Percentiles rank a stretch among this genome's conserved stretches.
These are phyloP conservation scores for Taiwanofungus camphoratus DNA, from an alignment of 1,284 basidiomycete genomes.

Conservation along the genomic window DNA sequence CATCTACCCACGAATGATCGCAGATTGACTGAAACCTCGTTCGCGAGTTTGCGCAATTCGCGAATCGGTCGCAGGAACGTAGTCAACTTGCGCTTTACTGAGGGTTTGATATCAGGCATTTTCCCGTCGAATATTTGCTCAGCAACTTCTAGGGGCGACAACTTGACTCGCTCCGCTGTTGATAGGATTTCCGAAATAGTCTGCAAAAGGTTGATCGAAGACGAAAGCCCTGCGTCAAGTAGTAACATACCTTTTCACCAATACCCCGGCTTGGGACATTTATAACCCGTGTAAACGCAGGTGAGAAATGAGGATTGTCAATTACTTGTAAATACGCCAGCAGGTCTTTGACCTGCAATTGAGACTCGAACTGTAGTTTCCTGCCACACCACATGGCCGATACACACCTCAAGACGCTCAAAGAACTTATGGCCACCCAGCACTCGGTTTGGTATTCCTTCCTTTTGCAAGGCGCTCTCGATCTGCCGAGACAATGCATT, in stretches of 20 bases:
- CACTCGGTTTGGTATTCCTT: slow-evolving; percentile 73
- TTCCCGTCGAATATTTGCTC: slow-evolving; percentile 57
- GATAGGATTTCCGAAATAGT: slow-evolving; percentile 55
- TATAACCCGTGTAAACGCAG: slow-evolving; percentile 74
- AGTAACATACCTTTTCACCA: slow-evolving; percentile 70
- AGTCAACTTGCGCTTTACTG: slow-evolving; percentile 57
- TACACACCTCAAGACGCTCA: slow-evolving; percentile 64
- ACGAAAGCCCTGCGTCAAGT: not conserved
- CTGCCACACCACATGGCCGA: not conserved
- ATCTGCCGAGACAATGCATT: slow-evolving; percentile 79
- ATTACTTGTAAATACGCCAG: slow-evolving; percentile 84
- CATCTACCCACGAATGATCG: not conserved
- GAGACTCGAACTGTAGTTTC: not conserved
- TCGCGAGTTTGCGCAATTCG: slow-evolving; percentile 49
- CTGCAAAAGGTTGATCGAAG: slow-evolving; percentile 27
- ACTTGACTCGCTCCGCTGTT: slow-evolving; percentile 45
- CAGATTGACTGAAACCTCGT: slow-evolving; percentile 38
- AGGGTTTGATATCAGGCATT: slow-evolving; percentile 59
- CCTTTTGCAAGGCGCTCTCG: slow-evolving; percentile 74
- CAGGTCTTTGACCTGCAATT: slow-evolving; percentile 70
- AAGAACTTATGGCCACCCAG: slow-evolving; percentile 87
- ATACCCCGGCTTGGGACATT: slow-evolving; percentile 75
- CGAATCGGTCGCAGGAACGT: slow-evolving; percentile 56
- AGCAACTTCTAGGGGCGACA: slow-evolving; percentile 56
- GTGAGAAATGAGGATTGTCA: slow-evolving; percentile 76